phyloP scores from a whole-genome alignment of 2,329 filamentous ascomycete genomes.

The Chalaropsis ovoidea region DNA sequence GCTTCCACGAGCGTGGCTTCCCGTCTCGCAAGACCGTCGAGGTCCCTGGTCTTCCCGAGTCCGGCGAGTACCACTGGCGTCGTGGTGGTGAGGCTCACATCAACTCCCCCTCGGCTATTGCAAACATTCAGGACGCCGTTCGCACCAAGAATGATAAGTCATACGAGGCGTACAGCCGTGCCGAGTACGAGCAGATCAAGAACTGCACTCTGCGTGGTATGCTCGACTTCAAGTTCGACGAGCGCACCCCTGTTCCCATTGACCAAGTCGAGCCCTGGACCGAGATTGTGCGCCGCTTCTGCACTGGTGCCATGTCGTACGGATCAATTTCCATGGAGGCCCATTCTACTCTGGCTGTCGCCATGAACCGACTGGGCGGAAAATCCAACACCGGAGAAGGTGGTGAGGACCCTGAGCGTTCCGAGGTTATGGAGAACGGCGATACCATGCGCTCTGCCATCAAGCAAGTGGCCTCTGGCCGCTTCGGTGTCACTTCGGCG shows the following conservation, averaged over 20 bases:
- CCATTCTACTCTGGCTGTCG: constrained; percentile 87
- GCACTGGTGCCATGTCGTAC: constrained; percentile 96
- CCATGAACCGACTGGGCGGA: constrained; percentile 92
- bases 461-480: constrained; percentile 92
- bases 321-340: constrained; percentile 98
- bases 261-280: constrained; percentile 98
- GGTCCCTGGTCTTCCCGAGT: constrained; percentile 74
- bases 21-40: constrained; percentile 67
- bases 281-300: constrained; percentile 91
- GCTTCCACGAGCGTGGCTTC: constrained; percentile 88
- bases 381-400: constrained; percentile 98
- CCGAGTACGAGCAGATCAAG: constrained; percentile 94
- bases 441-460: constrained; percentile 96
- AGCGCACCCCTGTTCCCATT: constrained; percentile 73
- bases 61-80: constrained; percentile 96
- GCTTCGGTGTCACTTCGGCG: constrained; percentile 90
- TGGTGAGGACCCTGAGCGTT: constrained; percentile 89
- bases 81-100: constrained; percentile 91
- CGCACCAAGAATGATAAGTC: constrained; percentile 97
- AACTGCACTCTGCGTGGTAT: constrained; percentile 88
- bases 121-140: constrained; percentile 93
- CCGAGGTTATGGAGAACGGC: constrained; percentile 74
- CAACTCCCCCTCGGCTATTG: constrained; percentile 89
- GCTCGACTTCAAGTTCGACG: constrained; percentile 92
- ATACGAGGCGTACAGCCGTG: constrained; percentile 88